Evolutionary conservation across 2,329 filamentous ascomycete species (phyloP), one percentile per base, ranked within the genome.

Genomic region (Beauveria asiatica): DNA sequence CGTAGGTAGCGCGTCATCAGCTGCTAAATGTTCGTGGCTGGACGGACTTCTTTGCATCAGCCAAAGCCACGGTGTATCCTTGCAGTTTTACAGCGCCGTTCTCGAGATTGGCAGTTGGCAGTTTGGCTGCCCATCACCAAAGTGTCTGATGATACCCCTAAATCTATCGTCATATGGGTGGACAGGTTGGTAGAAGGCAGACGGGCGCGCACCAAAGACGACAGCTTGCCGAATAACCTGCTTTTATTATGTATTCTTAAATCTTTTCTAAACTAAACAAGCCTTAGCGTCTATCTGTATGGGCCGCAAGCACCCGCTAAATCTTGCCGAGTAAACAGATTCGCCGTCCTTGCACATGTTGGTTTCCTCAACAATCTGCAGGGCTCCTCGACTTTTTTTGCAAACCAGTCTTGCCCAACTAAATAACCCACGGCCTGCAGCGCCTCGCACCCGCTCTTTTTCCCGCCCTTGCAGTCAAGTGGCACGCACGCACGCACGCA

Each of bases 341-440:
- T 46, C 52, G 19, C 46, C 13, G 46, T 51, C 45, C 59, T 46
- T 10, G 52, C 37, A 27, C 59, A 61, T 57, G 59, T 61, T 57
- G 51, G 52, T 49, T 61, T 61, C 46, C 59, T 61, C 59, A 61
- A 61, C 59, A 61, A 61, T 57, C 59, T 61, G 45, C 45, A 44
- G 37, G 57, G 45, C 45, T 25, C 52, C 59, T 25, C 51, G 51
- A 55, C 21, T 30, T 16, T 51, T 51, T 56, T 46, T 56, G 52
- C 59, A 61, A 57, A 37, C 57, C 21, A 41, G 45, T 30, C 55
- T 19, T 50, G 19, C 33, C 44, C 27, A 39, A 9, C n/a, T n/a
- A 39, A 9, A 13, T n/a, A 27, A 30, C 23, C 21, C 30, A 30
- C 48, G 25, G 17, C 25, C 30, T 30, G 16, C 58, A 16, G 13